Base-by-base conservation (phyloP, 345 rosid species). In the Aquilaria sinensis region DNA sequence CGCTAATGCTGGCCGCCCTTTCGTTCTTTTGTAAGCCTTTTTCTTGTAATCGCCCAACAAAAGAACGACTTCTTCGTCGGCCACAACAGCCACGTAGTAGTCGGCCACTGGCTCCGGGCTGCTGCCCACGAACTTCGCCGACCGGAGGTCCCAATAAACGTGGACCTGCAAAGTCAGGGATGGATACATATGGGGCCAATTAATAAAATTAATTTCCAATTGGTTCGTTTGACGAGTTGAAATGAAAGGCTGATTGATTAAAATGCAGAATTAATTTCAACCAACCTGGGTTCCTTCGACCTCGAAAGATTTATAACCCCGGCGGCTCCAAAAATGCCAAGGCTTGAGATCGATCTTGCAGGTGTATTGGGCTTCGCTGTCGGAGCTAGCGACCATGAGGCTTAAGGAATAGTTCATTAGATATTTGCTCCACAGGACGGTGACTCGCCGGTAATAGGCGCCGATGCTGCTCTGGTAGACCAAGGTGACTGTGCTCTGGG, bases 51-150 rank as follows among this genome's bases (percentile, higher is more conserved):
- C 96, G 41, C 99, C 99, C 70, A 95, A 31, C 58, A 91, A 56
- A 48, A 95, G 70, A 15, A 84, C 92, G 47, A 95, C 91, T 75
- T 95, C 99, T 55, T 89, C 96, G 7, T 91, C 88, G 3, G 90
- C 83, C 59, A 95, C 92, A 50, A 91, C 16, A 11, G 91, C 97
- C 0, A 95, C 93, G 6, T 85, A 95, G 58, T 82, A 95, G 11
- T 91, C 97, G 1, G 88, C 64, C 6, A 65, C 52, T 0, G 99
- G 97, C 74, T 95, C 96, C 0, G 99, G 96, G 64, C 96, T 79
- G 5, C 85, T 83, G 0, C 80, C 50, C 7, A 3, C 8, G 55
- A 89, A 67, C 65, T 89, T 95, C 4, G 97, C 99, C 0, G 96
- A 80, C n/a, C 86, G 79, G 43, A 87, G 79, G 69, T 87, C 90